Conservation (phyloP, 495 filamentous ascomycete species). For the Aspergillus incahuasiensis region DNA sequence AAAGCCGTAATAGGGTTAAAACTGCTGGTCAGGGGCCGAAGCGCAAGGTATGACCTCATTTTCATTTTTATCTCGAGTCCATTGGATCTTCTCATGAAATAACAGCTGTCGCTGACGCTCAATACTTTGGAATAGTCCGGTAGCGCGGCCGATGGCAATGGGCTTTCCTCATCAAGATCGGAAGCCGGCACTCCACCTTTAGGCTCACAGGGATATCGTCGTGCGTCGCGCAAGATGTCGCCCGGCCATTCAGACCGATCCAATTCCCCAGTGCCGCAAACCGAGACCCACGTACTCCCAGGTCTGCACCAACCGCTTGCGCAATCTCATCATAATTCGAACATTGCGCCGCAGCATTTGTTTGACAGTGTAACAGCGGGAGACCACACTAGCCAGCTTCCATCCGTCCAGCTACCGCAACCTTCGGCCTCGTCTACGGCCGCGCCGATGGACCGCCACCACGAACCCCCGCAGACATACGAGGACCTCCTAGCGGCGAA, state of each 20-base stretch:
- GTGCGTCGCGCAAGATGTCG: constrained; percentile 64
- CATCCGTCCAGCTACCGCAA: constrained; percentile 51
- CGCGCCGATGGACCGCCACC: constrained; percentile 68
- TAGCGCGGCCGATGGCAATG: constrained; percentile 50
- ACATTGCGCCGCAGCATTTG: constrained; percentile 71
- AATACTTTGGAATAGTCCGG: constrained; percentile 36
- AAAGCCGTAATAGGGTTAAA: constrained; percentile 97
- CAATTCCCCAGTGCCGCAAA: constrained; percentile 82
- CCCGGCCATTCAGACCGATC: constrained; percentile 73
- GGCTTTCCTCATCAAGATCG: constrained; percentile 52
- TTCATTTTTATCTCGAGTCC: constrained; percentile 25
- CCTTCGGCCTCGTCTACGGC: constrained; percentile 65
- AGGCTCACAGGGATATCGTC: constrained; percentile 52
- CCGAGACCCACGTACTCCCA: constrained; percentile 71
- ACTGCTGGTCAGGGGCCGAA: constrained; percentile 78
- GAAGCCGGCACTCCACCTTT: constrained; percentile 52
- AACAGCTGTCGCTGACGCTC: constrained; percentile 30
- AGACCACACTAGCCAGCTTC: constrained; percentile 56
- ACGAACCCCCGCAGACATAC: constrained; percentile 73
- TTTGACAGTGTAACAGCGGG: constrained; percentile 71
- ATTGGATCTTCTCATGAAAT: constrained; percentile 2
- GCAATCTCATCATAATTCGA: constrained; percentile 53
- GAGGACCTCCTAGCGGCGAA: constrained; percentile 74
- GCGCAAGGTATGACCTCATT: constrained; percentile 67
- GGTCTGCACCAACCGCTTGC: constrained; percentile 37